A percentile compares a stretch with the other conserved stretches of the same genome.
phyloP scores from a whole-genome alignment of 805 yeast genomes.

The Cyberlindnera lachancei region DNA sequence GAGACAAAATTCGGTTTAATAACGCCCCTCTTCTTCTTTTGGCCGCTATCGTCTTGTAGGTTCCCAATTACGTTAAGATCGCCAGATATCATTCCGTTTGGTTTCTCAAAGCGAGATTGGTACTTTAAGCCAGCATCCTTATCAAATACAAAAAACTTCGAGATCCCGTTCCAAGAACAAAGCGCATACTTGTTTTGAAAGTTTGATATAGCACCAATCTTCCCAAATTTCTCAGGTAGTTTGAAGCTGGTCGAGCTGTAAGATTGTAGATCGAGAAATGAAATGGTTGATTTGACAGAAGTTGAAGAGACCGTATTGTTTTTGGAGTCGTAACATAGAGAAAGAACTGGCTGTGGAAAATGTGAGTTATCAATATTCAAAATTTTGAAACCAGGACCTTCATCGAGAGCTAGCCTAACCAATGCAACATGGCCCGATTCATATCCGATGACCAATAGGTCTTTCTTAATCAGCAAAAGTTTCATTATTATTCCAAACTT shows the following conservation, averaged over 20 bases:
- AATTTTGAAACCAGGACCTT: slow-evolving; percentile 4
- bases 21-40: slow-evolving; percentile 17
- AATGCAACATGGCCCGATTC: slow-evolving; percentile 61
- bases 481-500: slow-evolving; percentile 67
- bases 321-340: slow-evolving; percentile 28
- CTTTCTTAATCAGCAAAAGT: slow-evolving; percentile 29
- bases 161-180: slow-evolving; percentile 47
- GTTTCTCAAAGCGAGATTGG: slow-evolving; percentile 18
- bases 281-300: slow-evolving; percentile 39
- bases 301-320: slow-evolving; percentile 31
- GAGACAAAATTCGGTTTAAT: slow-evolving; percentile 25
- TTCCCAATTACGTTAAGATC: slow-evolving; percentile 22
- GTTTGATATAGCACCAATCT: slow-evolving; percentile 25
- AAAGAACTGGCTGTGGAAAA: slow-evolving; percentile 48
- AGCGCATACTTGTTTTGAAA: slow-evolving; percentile 22
- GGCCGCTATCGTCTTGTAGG: slow-evolving; percentile 20
- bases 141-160: slow-evolving; percentile 26
- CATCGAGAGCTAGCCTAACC: slow-evolving; percentile 19
- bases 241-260: slow-evolving; percentile 2
- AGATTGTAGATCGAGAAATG: slow-evolving; percentile 20
- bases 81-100: slow-evolving; percentile 19
- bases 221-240: slow-evolving; percentile 28
- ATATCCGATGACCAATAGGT: slow-evolving; percentile 46
- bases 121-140: slow-evolving; percentile 9
- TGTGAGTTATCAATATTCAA: slow-evolving; percentile 25